Percentiles rank a stretch among this genome's conserved stretches.
Conservation (phyloP, 371 early-diverging fungal species). For the Mortierella sp. region DNA sequence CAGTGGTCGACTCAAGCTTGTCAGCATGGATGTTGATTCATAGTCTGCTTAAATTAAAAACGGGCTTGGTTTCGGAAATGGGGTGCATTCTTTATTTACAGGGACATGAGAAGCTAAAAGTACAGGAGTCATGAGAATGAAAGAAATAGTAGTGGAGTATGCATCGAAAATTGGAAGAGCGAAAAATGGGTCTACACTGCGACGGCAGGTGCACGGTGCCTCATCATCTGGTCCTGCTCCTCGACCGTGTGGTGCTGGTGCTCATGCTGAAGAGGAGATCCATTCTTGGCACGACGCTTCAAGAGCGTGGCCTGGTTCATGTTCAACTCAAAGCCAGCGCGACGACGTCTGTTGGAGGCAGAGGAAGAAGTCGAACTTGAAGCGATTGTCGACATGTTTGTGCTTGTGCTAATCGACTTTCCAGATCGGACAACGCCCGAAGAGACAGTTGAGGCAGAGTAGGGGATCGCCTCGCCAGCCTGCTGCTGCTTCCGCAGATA, state of each 20-base stretch:
- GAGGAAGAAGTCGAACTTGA: slow-evolving; percentile 26
- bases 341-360: slow-evolving; percentile 45
- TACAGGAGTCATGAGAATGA: background rate
- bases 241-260: slow-evolving; percentile 8
- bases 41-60: slow-evolving; percentile 1
- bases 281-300: slow-evolving; percentile 63
- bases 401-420: slow-evolving; percentile 14
- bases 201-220: slow-evolving; percentile 21
- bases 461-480: slow-evolving; percentile 32
- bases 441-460: slow-evolving; percentile 12
- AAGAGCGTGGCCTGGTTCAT: slow-evolving; percentile 71
- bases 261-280: slow-evolving; percentile 22
- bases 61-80: background rate
- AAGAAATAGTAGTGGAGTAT: background rate
- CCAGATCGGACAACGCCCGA: background rate
- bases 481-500: slow-evolving; percentile 24
- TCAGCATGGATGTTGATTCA: slow-evolving; percentile 49
- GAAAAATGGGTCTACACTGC: slow-evolving; percentile 28
- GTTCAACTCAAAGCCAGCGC: slow-evolving; percentile 63
- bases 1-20: slow-evolving; percentile 15
- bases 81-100: background rate
- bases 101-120: background rate
- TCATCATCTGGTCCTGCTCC: slow-evolving; percentile 21
- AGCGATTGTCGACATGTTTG: background rate
- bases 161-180: background rate